Evolutionary conservation across 495 filamentous ascomycete genomes (phyloP).

Genomic region (Lentithecium fluviatile): DNA sequence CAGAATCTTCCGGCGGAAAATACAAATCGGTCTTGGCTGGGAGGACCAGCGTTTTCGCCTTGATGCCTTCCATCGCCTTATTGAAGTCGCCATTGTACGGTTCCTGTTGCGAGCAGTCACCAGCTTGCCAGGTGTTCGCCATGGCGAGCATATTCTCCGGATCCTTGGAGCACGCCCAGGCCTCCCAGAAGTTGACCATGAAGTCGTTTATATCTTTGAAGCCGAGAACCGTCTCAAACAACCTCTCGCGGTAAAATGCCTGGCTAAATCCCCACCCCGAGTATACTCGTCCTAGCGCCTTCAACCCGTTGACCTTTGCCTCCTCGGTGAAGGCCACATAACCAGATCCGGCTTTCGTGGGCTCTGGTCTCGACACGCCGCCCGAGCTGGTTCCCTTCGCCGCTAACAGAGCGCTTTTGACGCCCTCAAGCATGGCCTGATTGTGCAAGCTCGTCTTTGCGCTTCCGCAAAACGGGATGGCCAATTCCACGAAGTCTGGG

Average conservation of each 20-base stretch:
- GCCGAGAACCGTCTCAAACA: constrained; percentile 60
- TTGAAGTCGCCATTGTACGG: constrained; percentile 65
- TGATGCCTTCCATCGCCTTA: constrained; percentile 64
- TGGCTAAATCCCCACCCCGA: constrained; percentile 76
- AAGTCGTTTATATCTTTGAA: constrained; percentile 67
- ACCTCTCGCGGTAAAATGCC: constrained; percentile 66
- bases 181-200: constrained; percentile 70
- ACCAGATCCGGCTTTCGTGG: constrained; percentile 37
- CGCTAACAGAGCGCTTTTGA: constrained; percentile 64
- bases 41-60: constrained; percentile 64
- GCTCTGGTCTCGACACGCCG: constrained; percentile 48
- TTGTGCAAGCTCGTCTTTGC: constrained; percentile 70
- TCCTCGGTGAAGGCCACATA: constrained; percentile 55
- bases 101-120: constrained; percentile 61
- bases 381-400: constrained; percentile 57
- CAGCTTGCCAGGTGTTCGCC: constrained; percentile 73
- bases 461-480: constrained; percentile 66
- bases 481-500: constrained; percentile 66
- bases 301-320: constrained; percentile 61
- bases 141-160: constrained; percentile 66
- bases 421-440: constrained; percentile 69
- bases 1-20: constrained; percentile 71
- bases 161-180: constrained; percentile 67
- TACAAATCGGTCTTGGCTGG: constrained; percentile 70
- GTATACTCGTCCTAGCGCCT: constrained; percentile 69